phyloP scores from a whole-genome alignment of 331 rosid species.

The Quercus phellos region DNA sequence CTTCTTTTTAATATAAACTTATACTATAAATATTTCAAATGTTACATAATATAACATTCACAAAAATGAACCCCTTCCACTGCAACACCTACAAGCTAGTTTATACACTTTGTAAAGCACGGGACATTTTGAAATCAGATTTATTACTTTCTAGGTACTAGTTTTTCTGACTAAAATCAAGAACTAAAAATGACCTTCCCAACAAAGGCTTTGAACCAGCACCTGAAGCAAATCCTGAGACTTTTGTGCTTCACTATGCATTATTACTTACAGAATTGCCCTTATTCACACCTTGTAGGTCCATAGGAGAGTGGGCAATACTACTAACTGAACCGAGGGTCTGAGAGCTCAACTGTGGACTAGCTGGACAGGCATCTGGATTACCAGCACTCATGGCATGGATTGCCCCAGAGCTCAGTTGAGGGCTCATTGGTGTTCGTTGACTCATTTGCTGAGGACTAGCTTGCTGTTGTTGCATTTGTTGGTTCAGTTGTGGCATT shows the following conservation, averaged over 20 bases:
- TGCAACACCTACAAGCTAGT: not conserved
- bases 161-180: not conserved
- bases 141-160: not conserved
- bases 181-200: not conserved
- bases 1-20: not conserved
- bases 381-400: conserved; percentile 84
- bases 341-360: conserved; percentile 96
- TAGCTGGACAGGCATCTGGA: conserved; percentile 87
- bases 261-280: conserved; percentile 64
- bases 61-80: not conserved
- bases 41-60: not conserved
- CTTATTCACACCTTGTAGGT: conserved; percentile 84
- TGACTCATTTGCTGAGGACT: conserved; percentile 94
- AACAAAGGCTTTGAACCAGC: not conserved
- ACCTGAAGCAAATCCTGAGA: not conserved
- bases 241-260: conserved; percentile 30
- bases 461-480: conserved; percentile 56
- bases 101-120: not conserved
- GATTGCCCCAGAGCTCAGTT: conserved; percentile 84
- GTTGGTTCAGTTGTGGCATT: conserved; percentile 66
- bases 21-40: not conserved
- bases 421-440: conserved; percentile 96
- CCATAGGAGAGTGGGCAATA: conserved; percentile 83
- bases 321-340: conserved; percentile 81
- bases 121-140: not conserved